A percentile compares a stretch with the other conserved stretches of the same genome.
These are phyloP conservation scores for Verticillium dahliae DNA, from an alignment of 2,329 filamentous ascomycete species.

Conservation along the genomic window DNA sequence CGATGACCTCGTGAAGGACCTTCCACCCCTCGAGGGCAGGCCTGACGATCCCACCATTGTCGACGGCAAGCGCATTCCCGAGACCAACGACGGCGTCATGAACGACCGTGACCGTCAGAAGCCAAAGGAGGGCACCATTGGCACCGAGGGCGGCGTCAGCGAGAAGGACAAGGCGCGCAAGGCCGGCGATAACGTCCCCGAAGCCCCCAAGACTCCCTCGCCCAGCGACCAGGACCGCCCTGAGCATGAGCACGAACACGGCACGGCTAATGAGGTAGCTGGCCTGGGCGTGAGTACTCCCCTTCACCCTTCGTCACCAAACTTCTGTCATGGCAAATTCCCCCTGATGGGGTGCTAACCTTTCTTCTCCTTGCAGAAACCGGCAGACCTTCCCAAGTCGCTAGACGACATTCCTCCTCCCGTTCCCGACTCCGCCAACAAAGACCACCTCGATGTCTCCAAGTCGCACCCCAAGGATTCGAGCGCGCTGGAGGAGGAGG, in stretches of 20 bases:
- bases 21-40: conserved; percentile 42
- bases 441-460: conserved; percentile 52
- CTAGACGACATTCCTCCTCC: conserved; percentile 69
- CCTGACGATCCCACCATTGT: conserved; percentile 44
- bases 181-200: conserved; percentile 60
- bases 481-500: conserved; percentile 28
- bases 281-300: conserved; percentile 51
- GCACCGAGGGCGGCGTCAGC: conserved; percentile 82
- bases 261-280: conserved; percentile 30
- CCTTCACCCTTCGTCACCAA: not conserved
- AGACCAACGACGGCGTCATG: conserved; percentile 79
- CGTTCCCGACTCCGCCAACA: conserved; percentile 58
- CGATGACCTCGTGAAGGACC: conserved; percentile 27
- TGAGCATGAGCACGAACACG: conserved; percentile 33
- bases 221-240: conserved; percentile 71
- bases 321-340: not conserved
- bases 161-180: conserved; percentile 76
- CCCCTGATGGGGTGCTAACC: conserved; percentile 7
- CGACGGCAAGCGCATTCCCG: conserved; percentile 51
- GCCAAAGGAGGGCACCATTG: conserved; percentile 80
- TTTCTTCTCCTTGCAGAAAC: conserved; percentile 52
- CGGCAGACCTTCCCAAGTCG: conserved; percentile 70
- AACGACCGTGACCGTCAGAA: conserved; percentile 71
- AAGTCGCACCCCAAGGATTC: conserved; percentile 14
- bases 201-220: conserved; percentile 71